Evolutionary conservation across 495 filamentous ascomycete genomes (phyloP).

Genomic region (Aspergillus steynii): DNA sequence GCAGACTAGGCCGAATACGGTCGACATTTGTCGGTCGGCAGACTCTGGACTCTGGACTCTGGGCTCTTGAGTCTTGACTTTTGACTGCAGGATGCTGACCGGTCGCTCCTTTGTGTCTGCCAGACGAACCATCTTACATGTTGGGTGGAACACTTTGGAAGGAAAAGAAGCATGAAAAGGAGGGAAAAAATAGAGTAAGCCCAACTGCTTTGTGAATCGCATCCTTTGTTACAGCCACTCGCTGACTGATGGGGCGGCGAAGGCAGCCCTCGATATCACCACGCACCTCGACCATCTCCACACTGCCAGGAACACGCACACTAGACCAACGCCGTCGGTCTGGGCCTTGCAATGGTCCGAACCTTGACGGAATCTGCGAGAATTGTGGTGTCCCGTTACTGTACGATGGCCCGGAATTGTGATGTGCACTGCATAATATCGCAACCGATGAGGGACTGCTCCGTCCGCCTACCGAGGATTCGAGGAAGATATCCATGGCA

Average conservation of each 20-base stretch:
- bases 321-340: conserved; percentile 29
- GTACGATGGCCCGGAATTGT: conserved; percentile 22
- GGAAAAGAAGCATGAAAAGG: conserved; percentile 2
- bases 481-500: too few relatives aligned
- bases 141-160: conserved; percentile 6
- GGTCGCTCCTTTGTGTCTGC: not conserved
- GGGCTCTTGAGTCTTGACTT: not conserved
- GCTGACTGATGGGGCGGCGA: not conserved
- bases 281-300: conserved; percentile 25
- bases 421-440: conserved; percentile 24
- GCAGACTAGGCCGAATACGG: not conserved
- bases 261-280: conserved; percentile 8
- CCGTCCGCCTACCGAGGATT: too few relatives aligned
- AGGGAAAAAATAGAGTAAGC: not conserved
- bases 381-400: not conserved
- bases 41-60: too few relatives aligned
- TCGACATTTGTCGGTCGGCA: not conserved
- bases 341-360: conserved; percentile 27
- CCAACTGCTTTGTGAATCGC: not conserved
- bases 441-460: not conserved
- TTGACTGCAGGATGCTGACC: not conserved
- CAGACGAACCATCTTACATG: conserved; percentile 12
- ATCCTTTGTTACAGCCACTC: conserved; percentile 1
- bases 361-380: conserved; percentile 18
- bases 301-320: conserved; percentile 30